phyloP scores from a whole-genome alignment of 768 basidiomycete species.

The Lactarius evosmus region DNA sequence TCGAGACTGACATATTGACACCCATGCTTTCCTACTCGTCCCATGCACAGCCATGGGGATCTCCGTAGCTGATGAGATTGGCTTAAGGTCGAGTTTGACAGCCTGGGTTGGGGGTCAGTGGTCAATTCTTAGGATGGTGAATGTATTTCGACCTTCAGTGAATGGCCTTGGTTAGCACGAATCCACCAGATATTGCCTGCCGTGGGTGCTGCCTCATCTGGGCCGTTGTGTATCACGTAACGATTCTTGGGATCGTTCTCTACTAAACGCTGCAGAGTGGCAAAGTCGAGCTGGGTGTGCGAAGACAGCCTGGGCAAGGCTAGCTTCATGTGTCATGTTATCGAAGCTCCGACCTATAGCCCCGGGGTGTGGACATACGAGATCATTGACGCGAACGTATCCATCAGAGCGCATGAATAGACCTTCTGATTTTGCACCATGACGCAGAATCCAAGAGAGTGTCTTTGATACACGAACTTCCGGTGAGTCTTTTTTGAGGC shows the following conservation, averaged over 20 bases:
- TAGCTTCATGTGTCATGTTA: conserved; percentile 46
- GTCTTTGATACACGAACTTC: conserved; percentile 80
- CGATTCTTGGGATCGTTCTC: conserved; percentile 62
- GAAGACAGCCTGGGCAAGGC: conserved; percentile 56
- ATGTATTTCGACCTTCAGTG: conserved; percentile 54
- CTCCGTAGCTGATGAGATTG: conserved; percentile 53
- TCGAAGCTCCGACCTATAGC: not conserved
- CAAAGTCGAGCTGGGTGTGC: conserved; percentile 50
- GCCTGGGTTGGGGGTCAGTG: conserved; percentile 41
- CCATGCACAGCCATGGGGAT: conserved; percentile 85
- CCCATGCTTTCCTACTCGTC: conserved; percentile 68
- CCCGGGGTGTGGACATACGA: conserved; percentile 55
- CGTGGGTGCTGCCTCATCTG: conserved; percentile 33
- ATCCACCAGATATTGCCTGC: conserved; percentile 70
- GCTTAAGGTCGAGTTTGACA: conserved; percentile 63
- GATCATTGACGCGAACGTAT: conserved; percentile 74
- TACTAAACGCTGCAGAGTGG: conserved; percentile 59
- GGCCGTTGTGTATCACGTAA: conserved; percentile 54
- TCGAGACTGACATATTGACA: conserved; percentile 52
- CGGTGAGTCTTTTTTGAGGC: conserved; percentile 58
- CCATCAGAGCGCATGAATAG: conserved; percentile 80
- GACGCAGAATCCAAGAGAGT: conserved; percentile 87
- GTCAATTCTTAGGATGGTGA: not conserved
- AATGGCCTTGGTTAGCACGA: conserved; percentile 88
- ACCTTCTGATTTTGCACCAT: conserved; percentile 77